Base-by-base conservation (phyloP, 192 early-diverging fungal species). In the Coemansia sp. region DNA sequence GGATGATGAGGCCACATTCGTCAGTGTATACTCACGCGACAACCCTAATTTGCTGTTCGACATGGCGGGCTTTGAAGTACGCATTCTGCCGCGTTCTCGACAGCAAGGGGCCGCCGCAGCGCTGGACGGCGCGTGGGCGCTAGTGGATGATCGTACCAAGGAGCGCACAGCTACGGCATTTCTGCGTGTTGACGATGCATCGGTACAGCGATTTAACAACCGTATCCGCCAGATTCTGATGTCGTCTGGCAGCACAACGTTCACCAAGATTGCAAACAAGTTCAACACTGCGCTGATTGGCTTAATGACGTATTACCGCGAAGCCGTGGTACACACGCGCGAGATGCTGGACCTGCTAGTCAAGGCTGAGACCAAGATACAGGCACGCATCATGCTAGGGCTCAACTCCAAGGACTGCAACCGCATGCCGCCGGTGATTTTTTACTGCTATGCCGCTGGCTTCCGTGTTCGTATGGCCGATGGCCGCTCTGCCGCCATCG, bases 331-430 rank as follows among this genome's bases (percentile, higher is more conserved):
- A 9, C 94, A 97, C 65, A 99, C 97, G 1, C 89, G 96, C 25
- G 97, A 99, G 79, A 82, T 96, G 53, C 83, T 99, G 49, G 97
- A 99, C 75, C 84, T 99, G 62, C 83, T 99, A 48, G 97, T 99
- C 41, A 98, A 97, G 82, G 92, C 89, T 54, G 97, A 99, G 73
- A 99, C 96, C 78, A 98, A 98, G 84, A 95, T 99, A 58, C 97
- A 99, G 81, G 92, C 95, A 26, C 91, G 97, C 83, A 89, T 99
- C 78, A 99, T 97, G 87, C 97, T 97, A 82, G 97, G 97, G 58
- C 86, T 99, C 64, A 99, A 99, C 82, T 95, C 93, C 28, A 99
- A 99, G 83, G 97, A 98, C 93, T 95, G 95, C 62, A 90, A 88
- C 30, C 85, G 97, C 72, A 98, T 97, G 86, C 97, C 97, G 44